Conservation (phyloP, 148 eudicot species). For the Rhododendron henanense region DNA sequence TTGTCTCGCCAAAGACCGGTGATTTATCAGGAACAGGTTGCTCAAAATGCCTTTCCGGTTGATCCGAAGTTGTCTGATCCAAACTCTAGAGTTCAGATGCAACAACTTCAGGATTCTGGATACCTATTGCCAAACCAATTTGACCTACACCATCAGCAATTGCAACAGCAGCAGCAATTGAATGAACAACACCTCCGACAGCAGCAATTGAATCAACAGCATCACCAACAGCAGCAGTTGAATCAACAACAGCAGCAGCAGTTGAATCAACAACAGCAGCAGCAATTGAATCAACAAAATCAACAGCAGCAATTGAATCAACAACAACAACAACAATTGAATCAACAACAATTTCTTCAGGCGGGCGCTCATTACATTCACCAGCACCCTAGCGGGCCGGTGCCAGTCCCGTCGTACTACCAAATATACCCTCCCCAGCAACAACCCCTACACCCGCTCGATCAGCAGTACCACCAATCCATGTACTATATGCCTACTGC, state of each 20-base stretch:
- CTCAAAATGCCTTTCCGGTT: slow-evolving; percentile 40
- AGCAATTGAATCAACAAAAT: slow-evolving; percentile 28
- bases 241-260: slow-evolving; percentile 33
- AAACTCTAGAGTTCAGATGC: slow-evolving; percentile 40
- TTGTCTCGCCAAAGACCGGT: slow-evolving; percentile 51
- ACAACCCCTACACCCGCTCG: slow-evolving; percentile 29
- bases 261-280: slow-evolving; percentile 24
- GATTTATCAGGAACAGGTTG: slow-evolving; percentile 54
- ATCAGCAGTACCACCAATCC: slow-evolving; percentile 45
- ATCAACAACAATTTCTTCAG: slow-evolving; percentile 43
- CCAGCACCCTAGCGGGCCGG: slow-evolving; percentile 42
- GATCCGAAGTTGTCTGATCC: slow-evolving; percentile 43
- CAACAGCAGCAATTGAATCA: slow-evolving; percentile 22
- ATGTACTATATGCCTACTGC: slow-evolving; percentile 51
- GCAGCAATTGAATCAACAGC: slow-evolving; percentile 28
- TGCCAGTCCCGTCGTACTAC: slow-evolving; percentile 57
- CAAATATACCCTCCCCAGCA: slow-evolving; percentile 73
- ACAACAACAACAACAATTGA: slow-evolving; percentile 22
- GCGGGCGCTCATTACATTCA: slow-evolving; percentile 62
- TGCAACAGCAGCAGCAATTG: slow-evolving; percentile 33
- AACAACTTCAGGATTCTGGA: slow-evolving; percentile 53
- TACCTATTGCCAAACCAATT: slow-evolving; percentile 47
- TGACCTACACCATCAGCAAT: slow-evolving; percentile 44
- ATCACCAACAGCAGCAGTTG: slow-evolving; percentile 27
- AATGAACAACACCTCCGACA: slow-evolving; percentile 42